Percentiles rank a stretch among this genome's conserved stretches.
phyloP scores from a whole-genome alignment of 2,329 filamentous ascomycete species.

The Aspergillus vadensis region DNA sequence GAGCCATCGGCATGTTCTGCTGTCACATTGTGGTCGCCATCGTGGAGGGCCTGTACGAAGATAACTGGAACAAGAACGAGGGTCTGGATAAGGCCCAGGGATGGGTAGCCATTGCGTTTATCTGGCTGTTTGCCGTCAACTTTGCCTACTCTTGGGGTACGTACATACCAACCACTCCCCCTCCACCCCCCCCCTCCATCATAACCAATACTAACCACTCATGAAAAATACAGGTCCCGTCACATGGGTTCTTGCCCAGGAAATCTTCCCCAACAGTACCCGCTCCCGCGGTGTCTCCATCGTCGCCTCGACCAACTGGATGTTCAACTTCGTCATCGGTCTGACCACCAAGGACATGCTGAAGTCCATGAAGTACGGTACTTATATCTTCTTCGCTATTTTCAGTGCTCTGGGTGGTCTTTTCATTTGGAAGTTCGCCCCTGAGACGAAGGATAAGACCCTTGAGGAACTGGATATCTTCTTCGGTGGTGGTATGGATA shows the following conservation, averaged over 20 bases:
- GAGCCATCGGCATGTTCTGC: slow-evolving; percentile 69
- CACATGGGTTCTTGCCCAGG: slow-evolving; percentile 56
- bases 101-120: slow-evolving; percentile 63
- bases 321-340: slow-evolving; percentile 37
- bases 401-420: slow-evolving; percentile 40
- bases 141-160: slow-evolving; percentile 42
- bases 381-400: slow-evolving; percentile 47
- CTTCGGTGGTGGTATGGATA: slow-evolving; percentile 34
- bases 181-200: neutral
- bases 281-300: slow-evolving; percentile 33
- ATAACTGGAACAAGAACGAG: slow-evolving; percentile 53
- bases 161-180: neutral
- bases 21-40: slow-evolving; percentile 71
- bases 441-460: slow-evolving; percentile 54
- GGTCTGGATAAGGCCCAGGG: slow-evolving; percentile 59
- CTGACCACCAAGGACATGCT: slow-evolving; percentile 36
- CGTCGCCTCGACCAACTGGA: slow-evolving; percentile 36
- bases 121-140: slow-evolving; percentile 62
- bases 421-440: slow-evolving; percentile 42
- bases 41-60: slow-evolving; percentile 49
- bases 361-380: slow-evolving; percentile 31
- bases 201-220: neutral
- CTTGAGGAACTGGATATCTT: slow-evolving; percentile 63
- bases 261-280: slow-evolving; percentile 36
- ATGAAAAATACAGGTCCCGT: slow-evolving; percentile 29